Evolutionary conservation across 2,329 filamentous ascomycete genomes (phyloP).

Genomic region (Colletotrichum truncatum): DNA sequence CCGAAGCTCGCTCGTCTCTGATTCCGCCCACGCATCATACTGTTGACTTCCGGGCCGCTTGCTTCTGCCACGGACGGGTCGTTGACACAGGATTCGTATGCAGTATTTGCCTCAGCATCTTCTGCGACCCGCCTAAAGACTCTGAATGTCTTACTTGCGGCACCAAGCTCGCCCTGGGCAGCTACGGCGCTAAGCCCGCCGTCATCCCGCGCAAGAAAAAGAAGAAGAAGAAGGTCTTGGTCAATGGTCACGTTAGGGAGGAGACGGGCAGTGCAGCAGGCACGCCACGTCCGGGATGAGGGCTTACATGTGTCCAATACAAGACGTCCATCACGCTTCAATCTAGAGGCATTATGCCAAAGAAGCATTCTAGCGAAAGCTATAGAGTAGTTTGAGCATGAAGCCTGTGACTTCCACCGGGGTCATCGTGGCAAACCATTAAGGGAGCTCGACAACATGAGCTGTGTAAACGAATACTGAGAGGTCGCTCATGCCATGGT

Average conservation of each 20-base stretch:
- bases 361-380: too few relatives aligned
- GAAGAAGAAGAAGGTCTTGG: slow-evolving; percentile 72
- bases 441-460: too few relatives aligned
- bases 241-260: slow-evolving; percentile 60
- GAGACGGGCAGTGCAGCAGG: slow-evolving; percentile 68
- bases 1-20: slow-evolving; percentile 66
- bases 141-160: slow-evolving; percentile 85
- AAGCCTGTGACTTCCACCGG: too few relatives aligned
- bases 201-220: slow-evolving; percentile 77
- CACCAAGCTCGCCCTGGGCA: slow-evolving; percentile 78
- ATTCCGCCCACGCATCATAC: slow-evolving; percentile 83
- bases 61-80: slow-evolving; percentile 93
- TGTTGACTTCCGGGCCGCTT: slow-evolving; percentile 97
- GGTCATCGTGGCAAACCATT: too few relatives aligned
- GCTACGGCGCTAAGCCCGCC: slow-evolving; percentile 80
- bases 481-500: background rate
- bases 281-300: slow-evolving; percentile 60
- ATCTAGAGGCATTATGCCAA: too few relatives aligned
- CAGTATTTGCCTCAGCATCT: slow-evolving; percentile 95
- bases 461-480: background rate
- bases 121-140: slow-evolving; percentile 72
- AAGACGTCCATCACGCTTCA: background rate
- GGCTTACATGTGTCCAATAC: slow-evolving; percentile 14
- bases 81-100: slow-evolving; percentile 95
- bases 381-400: too few relatives aligned